Evolutionary conservation across 345 rosid species (phyloP).

Genomic region (Eucalyptus polybractea): DNA sequence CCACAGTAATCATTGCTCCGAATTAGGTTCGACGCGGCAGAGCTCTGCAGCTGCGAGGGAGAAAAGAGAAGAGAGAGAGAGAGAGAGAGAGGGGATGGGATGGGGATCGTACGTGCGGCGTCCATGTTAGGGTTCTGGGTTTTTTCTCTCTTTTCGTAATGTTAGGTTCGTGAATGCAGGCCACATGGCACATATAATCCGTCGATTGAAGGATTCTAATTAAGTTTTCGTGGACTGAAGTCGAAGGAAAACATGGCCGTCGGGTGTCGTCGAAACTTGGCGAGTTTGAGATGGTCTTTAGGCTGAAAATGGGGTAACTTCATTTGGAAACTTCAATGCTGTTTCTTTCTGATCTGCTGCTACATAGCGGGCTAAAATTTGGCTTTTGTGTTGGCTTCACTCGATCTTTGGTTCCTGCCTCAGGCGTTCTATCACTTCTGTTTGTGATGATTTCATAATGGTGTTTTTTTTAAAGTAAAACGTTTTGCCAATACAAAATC

Average conservation of each 20-base stretch:
- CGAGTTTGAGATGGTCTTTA: not conserved
- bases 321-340: not conserved
- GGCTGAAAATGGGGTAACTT: not conserved
- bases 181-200: not conserved
- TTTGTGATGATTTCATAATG: not conserved
- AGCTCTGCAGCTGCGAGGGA: not conserved
- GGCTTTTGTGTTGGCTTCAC: not conserved
- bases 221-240: not conserved
- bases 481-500: not conserved
- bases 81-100: not conserved
- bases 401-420: not conserved
- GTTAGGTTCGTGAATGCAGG: not conserved
- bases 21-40: not conserved
- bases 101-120: not conserved
- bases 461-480: not conserved
- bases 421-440: not conserved
- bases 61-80: not conserved
- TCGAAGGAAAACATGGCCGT: not conserved
- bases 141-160: not conserved
- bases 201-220: not conserved
- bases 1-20: not conserved
- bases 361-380: not conserved
- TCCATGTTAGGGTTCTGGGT: not conserved
- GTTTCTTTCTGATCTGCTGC: not conserved
- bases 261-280: not conserved